Conservation (phyloP, 495 filamentous ascomycete genomes). For the Aspergillus mulundensis region DNA sequence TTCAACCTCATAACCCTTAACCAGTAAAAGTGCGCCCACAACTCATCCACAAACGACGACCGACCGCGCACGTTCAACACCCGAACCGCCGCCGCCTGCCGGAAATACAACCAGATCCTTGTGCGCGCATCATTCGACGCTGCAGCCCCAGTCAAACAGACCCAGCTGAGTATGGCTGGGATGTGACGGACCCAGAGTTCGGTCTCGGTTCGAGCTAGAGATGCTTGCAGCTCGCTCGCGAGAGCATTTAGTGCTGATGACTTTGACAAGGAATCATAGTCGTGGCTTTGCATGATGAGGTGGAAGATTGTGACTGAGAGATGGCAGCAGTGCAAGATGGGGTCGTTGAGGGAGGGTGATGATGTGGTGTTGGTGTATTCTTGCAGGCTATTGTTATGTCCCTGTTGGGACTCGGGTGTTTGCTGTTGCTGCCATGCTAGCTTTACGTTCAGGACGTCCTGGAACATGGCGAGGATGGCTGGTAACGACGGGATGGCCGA, state of each 20-base stretch:
- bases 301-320: neutral
- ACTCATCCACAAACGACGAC: neutral
- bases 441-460: neutral
- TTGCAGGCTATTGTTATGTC: no score
- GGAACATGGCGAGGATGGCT: neutral
- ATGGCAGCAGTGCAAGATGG: slow-evolving; percentile 6
- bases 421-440: neutral
- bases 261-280: no score
- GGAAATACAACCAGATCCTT: slow-evolving; percentile 8
- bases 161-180: neutral
- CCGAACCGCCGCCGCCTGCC: neutral
- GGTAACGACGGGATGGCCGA: neutral
- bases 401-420: neutral
- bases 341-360: neutral
- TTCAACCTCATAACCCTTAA: neutral
- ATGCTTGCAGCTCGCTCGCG: neutral
- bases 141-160: neutral
- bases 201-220: neutral
- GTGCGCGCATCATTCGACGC: neutral
- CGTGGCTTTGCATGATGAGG: neutral
- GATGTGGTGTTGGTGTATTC: neutral
- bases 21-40: slow-evolving; percentile 5
- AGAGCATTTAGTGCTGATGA: neutral
- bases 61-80: neutral
- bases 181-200: slow-evolving; percentile 1